A percentile compares a stretch with the other conserved stretches of the same genome.
phyloP scores from a whole-genome alignment of 164 flowering plant genomes.

The Chloranthus sessilifolius region DNA sequence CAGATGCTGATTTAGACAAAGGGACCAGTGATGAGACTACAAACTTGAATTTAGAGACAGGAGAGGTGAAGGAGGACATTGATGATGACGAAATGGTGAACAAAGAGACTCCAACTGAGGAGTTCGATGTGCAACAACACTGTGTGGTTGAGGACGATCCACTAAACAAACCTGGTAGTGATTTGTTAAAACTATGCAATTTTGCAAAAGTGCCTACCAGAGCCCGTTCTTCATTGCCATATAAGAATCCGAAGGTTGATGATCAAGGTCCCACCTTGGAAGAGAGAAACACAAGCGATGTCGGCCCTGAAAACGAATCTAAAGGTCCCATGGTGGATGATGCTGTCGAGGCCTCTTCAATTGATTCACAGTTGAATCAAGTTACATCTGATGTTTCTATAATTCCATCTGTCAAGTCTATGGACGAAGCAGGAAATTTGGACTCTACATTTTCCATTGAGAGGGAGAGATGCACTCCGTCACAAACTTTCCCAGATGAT shows the following conservation, averaged over 20 bases:
- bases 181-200: constrained; percentile 38
- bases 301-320: constrained; percentile 14
- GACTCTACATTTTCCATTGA: constrained; percentile 19
- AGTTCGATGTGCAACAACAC: constrained; percentile 10
- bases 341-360: constrained; percentile 20
- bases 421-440: constrained; percentile 23
- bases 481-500: constrained; percentile 37
- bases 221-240: constrained; percentile 50
- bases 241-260: constrained; percentile 27
- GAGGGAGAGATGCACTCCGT: constrained; percentile 21
- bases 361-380: constrained; percentile 21
- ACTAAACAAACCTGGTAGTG: constrained; percentile 22
- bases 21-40: constrained; percentile 28
- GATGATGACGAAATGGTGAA: constrained; percentile 25
- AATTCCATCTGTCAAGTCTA: constrained; percentile 17
- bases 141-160: constrained; percentile 22
- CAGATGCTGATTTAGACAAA: constrained; percentile 26
- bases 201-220: constrained; percentile 60
- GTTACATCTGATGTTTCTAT: constrained; percentile 19
- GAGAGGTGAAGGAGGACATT: constrained; percentile 21
- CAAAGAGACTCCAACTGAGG: constrained; percentile 22
- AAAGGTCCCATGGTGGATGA: constrained; percentile 19
- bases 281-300: constrained; percentile 21
- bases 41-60: constrained; percentile 19
- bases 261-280: constrained; percentile 18